phyloP scores from a whole-genome alignment of 768 basidiomycete species.

The Hirschioporus abietinus region DNA sequence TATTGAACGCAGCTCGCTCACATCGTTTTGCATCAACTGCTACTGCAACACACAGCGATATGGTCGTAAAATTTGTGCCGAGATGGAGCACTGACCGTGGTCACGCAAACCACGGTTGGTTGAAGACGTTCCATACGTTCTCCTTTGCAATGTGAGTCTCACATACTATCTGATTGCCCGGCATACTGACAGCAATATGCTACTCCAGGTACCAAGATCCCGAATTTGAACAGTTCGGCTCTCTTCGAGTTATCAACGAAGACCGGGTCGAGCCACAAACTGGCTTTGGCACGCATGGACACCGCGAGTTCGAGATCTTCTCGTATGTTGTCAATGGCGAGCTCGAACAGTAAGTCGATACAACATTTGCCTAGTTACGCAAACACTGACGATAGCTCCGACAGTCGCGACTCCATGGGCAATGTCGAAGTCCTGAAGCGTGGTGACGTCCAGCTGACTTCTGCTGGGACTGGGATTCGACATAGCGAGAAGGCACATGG shows the following conservation, averaged over 20 bases:
- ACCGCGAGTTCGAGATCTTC: slow-evolving; percentile 89
- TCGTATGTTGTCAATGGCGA: slow-evolving; percentile 77
- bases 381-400: slow-evolving; percentile 1
- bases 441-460: slow-evolving; percentile 89
- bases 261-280: slow-evolving; percentile 71
- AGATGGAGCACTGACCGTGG: slow-evolving; percentile 63
- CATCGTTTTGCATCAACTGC: neutral
- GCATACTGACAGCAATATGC: neutral
- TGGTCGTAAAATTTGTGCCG: slow-evolving; percentile 34
- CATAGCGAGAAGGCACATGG: slow-evolving; percentile 69
- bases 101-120: slow-evolving; percentile 76
- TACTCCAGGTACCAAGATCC: slow-evolving; percentile 52
- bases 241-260: slow-evolving; percentile 89
- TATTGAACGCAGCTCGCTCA: neutral
- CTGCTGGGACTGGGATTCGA: slow-evolving; percentile 85
- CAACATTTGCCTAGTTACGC: neutral
- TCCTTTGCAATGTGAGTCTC: slow-evolving; percentile 60
- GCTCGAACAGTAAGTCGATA: slow-evolving; percentile 65
- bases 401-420: slow-evolving; percentile 85
- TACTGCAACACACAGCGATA: neutral
- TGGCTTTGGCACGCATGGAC: slow-evolving; percentile 84
- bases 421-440: slow-evolving; percentile 86
- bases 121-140: slow-evolving; percentile 86
- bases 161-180: slow-evolving; percentile 16
- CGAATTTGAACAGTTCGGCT: slow-evolving; percentile 56